These are phyloP conservation scores for Penicillium sumatraense DNA, from an alignment of 2,329 filamentous ascomycete genomes.

Conservation along the genomic window DNA sequence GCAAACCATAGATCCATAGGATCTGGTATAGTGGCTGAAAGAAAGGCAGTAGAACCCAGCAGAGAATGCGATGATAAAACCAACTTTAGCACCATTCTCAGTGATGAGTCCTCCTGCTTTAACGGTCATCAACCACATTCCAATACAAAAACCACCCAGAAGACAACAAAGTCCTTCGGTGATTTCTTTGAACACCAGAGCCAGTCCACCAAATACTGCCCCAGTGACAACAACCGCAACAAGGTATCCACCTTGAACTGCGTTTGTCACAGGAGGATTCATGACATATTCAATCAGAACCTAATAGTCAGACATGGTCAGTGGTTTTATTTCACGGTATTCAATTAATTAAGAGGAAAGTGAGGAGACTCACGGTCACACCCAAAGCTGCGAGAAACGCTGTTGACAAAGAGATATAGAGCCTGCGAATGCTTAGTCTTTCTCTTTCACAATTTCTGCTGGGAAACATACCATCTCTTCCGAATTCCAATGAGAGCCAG, in stretches of 20 bases:
- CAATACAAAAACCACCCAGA: slow-evolving; percentile 81
- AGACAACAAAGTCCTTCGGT: slow-evolving; percentile 84
- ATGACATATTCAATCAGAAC: slow-evolving; percentile 88
- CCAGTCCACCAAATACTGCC: slow-evolving; percentile 71
- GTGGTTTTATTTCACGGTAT: too few species aligned
- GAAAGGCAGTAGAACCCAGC: slow-evolving; percentile 72
- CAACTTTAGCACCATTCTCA: slow-evolving; percentile 65
- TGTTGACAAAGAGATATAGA: slow-evolving; percentile 80
- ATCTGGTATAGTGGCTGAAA: slow-evolving; percentile 76
- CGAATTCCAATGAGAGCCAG: slow-evolving; percentile 82
- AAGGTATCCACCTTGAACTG: slow-evolving; percentile 83
- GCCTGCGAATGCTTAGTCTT: slow-evolving; percentile 36
- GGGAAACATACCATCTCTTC: slow-evolving; percentile 62
- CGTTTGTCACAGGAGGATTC: slow-evolving; percentile 73
- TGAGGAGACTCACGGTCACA: slow-evolving; percentile 59
- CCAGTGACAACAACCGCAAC: slow-evolving; percentile 77
- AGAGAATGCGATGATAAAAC: slow-evolving; percentile 77
- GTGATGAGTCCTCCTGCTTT: slow-evolving; percentile 75
- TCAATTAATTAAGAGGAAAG: too few species aligned
- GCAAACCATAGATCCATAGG: slow-evolving; percentile 74
- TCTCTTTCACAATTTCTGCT: background rate
- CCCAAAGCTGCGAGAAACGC: slow-evolving; percentile 74
- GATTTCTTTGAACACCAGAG: slow-evolving; percentile 80
- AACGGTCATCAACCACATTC: slow-evolving; percentile 88
- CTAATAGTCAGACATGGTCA: too few species aligned